Evolutionary conservation across 1,139 yeast genomes (phyloP).

Genomic region (Spencermartinsiella ligniputridi): DNA sequence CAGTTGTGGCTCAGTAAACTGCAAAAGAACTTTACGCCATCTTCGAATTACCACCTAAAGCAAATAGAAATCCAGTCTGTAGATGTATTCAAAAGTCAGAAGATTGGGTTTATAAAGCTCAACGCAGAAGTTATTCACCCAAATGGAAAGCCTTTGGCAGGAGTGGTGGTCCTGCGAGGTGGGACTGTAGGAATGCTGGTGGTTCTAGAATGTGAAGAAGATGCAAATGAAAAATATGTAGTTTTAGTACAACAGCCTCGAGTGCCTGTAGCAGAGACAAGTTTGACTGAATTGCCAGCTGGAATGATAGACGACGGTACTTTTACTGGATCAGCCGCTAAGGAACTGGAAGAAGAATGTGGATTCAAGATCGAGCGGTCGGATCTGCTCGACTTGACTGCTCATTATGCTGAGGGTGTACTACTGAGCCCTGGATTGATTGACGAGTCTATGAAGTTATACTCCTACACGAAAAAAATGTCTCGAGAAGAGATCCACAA

Average conservation of each 20-base stretch:
- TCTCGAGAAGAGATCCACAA: conserved; percentile 14
- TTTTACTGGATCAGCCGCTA: conserved; percentile 25
- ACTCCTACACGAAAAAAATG: conserved; percentile 14
- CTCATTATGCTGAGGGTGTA: conserved; percentile 9
- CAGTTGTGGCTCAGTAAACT: conserved; percentile 16
- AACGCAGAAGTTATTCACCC: conserved; percentile 21
- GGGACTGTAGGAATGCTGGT: conserved; percentile 26
- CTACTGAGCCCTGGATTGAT: conserved; percentile 21
- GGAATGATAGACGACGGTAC: conserved; percentile 26
- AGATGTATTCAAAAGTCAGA: conserved; percentile 19
- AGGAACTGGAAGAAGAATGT: conserved; percentile 26
- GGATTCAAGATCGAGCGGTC: conserved; percentile 18
- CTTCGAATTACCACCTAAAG: conserved; percentile 7
- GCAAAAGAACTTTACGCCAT: conserved; percentile 5
- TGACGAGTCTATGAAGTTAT: conserved; percentile 22
- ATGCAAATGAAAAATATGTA: conserved; percentile 9
- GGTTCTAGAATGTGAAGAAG: conserved; percentile 11
- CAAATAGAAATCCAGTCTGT: conserved; percentile 23
- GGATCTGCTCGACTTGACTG: conserved; percentile 17
- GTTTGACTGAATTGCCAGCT: conserved; percentile 24
- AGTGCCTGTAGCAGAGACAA: conserved; percentile 21
- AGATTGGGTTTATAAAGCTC: conserved; percentile 25
- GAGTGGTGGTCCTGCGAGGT: conserved; percentile 25
- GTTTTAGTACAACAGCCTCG: conserved; percentile 25
- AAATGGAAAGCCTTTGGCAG: conserved; percentile 22